Conservation (phyloP, 2,329 filamentous ascomycete genomes). For the Aspergillus terreus region DNA sequence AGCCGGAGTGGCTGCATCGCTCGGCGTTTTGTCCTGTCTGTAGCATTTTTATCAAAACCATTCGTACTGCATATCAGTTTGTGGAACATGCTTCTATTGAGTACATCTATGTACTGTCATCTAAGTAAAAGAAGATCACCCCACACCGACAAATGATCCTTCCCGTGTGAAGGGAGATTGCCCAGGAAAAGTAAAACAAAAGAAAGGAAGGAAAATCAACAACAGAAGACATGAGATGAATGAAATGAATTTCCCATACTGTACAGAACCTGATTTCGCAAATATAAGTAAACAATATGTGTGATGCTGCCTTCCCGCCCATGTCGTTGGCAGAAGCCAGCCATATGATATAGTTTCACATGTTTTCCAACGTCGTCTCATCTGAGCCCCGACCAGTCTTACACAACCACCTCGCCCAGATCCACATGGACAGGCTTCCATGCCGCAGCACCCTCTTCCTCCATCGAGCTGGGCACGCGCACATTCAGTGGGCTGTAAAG, state of each 20-base stretch:
- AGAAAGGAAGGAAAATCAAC: slow-evolving; percentile 13
- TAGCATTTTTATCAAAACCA: too few relatives aligned
- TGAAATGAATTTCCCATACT: slow-evolving; percentile 36
- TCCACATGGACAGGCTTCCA: slow-evolving; percentile 69
- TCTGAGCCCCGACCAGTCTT: slow-evolving; percentile 19
- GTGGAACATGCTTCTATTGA: slow-evolving; percentile 15
- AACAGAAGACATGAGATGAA: slow-evolving; percentile 29
- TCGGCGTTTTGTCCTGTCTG: too few relatives aligned
- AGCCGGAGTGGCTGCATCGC: too few relatives aligned
- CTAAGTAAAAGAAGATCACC: background rate
- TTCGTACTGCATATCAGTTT: background rate
- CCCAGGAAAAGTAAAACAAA: slow-evolving; percentile 14
- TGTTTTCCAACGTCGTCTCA: slow-evolving; percentile 11
- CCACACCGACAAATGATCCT: slow-evolving; percentile 7
- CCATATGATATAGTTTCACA: slow-evolving; percentile 14
- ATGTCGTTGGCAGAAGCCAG: slow-evolving; percentile 1
- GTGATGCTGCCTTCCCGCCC: slow-evolving; percentile 9
- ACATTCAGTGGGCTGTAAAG: slow-evolving; percentile 76
- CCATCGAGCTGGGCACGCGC: slow-evolving; percentile 66
- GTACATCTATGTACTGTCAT: slow-evolving; percentile 13
- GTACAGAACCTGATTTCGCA: slow-evolving; percentile 35
- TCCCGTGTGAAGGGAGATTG: slow-evolving; percentile 13
- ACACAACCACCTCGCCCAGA: slow-evolving; percentile 64
- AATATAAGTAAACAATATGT: slow-evolving; percentile 27
- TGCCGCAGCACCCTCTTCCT: slow-evolving; percentile 56